Evolutionary conservation across 768 basidiomycete species (phyloP), one percentile per base, ranked within the genome.

Genomic region (Rhizopogon roseolus): DNA sequence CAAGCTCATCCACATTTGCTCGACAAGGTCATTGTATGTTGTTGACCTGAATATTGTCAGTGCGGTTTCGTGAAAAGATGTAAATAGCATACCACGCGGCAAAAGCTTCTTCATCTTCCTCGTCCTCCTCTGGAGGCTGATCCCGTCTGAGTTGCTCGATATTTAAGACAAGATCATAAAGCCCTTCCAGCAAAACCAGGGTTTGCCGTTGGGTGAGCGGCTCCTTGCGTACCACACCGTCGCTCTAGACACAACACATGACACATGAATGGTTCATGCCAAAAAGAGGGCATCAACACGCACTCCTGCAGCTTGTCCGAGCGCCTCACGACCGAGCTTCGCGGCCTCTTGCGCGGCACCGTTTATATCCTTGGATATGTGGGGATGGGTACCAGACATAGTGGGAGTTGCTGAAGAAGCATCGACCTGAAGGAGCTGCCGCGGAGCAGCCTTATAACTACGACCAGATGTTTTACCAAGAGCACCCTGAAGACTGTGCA

Each of bases 371-470:
- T 80, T 85, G 44, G 81, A 79, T 38, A 82, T 81, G 46, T 77
- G 73, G 6, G 66, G 70, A 48, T 72, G 81, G 57, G 68, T 75
- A 66, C 53, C 79, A 71, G 64, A 76, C 63, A 58, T 54, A 6
- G 63, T 60, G n/a, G 73, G 48, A 36, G 67, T 62, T 10, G 72
- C 62, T 56, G 74, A 71, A 36, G 71, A 65, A 46, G 82, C 64
- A 54, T 91, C 88, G 8, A 98, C 93, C 67, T 98, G 93, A 4
- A 99, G 79, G 25, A 98, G 82, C 56, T 97, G 96, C 40, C 96
- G 82, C 13, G 97, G 97, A n/a, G 95, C 95, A 29, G 94, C 93
- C 62, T 93, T 94, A 65, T 94, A 91, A 56, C 93, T 95, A 53
- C 96, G 78, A 25, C 93, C 89, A 36, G 94, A 92, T 1, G 95